A percentile compares a stretch with the other conserved stretches of the same genome.
phyloP scores from a whole-genome alignment of 768 basidiomycete genomes.

The Boletellus sp. region DNA sequence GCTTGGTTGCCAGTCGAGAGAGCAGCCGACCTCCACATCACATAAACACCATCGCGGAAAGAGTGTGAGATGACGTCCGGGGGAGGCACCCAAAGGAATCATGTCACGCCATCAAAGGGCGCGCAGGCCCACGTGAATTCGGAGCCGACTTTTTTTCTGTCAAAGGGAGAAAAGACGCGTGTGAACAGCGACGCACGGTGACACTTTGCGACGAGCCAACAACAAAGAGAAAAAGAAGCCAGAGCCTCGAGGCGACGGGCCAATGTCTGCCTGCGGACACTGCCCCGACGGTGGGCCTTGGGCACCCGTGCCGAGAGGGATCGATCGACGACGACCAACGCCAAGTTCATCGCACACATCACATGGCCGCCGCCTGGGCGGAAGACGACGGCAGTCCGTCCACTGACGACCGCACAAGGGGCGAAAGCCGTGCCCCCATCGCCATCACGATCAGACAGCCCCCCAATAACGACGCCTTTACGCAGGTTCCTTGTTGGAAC shows the following conservation, averaged over 20 bases:
- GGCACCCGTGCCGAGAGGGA: too few relatives aligned
- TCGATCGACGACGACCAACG: neutral
- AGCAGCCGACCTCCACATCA: neutral
- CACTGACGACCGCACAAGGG: slow-evolving; percentile 6
- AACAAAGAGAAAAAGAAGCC: too few relatives aligned
- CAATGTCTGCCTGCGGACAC: too few relatives aligned
- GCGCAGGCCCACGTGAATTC: neutral
- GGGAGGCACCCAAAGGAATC: neutral
- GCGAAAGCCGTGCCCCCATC: slow-evolving; percentile 1
- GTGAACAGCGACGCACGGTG: too few relatives aligned
- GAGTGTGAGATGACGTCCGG: neutral
- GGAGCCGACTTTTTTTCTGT: neutral
- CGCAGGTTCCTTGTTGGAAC: neutral
- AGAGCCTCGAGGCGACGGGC: too few relatives aligned
- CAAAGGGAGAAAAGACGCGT: neutral
- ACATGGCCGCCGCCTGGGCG: neutral
- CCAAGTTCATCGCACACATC: neutral
- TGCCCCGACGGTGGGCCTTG: too few relatives aligned
- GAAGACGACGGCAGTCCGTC: neutral
- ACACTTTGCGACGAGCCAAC: too few relatives aligned
- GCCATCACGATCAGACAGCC: slow-evolving; percentile 17
- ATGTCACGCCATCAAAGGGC: neutral
- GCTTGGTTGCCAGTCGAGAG: neutral
- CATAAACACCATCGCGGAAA: neutral
- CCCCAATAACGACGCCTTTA: neutral